A percentile compares a stretch with the other conserved stretches of the same genome.
These are phyloP conservation scores for Pythium sukuiense DNA, from an alignment of 352 stramenopile species.

Conservation along the genomic window DNA sequence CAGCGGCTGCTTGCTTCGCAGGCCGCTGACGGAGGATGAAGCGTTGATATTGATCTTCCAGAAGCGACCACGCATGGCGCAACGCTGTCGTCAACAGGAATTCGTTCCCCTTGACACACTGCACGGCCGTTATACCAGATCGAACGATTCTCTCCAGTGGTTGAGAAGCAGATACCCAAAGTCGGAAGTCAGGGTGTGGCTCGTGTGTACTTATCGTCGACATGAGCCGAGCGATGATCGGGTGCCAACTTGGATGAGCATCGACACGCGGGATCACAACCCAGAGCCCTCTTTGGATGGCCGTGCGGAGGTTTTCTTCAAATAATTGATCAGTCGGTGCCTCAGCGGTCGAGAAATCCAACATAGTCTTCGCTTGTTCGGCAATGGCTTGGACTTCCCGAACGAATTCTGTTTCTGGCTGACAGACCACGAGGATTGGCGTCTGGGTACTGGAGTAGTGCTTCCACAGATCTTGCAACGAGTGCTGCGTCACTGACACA, in stretches of 20 bases:
- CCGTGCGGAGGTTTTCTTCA: conserved; percentile 31
- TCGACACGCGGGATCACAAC: conserved; percentile 49
- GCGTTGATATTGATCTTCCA: conserved; percentile 27
- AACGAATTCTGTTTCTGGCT: conserved; percentile 38
- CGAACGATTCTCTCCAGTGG: conserved; percentile 3
- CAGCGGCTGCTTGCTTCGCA: neutral
- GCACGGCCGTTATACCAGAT: neutral
- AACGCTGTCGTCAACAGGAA: neutral
- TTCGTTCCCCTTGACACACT: conserved; percentile 4
- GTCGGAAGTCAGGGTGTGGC: conserved; percentile 56
- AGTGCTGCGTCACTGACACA: neutral
- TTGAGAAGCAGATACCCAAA: conserved; percentile 46
- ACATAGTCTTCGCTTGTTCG: conserved; percentile 30
- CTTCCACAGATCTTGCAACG: conserved; percentile 33
- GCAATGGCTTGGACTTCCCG: conserved; percentile 36
- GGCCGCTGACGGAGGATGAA: conserved; percentile 8
- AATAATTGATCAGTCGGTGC: conserved; percentile 28
- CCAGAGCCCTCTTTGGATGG: conserved; percentile 59
- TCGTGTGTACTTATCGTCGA: conserved; percentile 30
- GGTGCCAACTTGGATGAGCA: conserved; percentile 17
- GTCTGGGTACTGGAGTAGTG: conserved; percentile 36
- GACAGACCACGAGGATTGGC: conserved; percentile 36
- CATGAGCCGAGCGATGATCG: conserved; percentile 34
- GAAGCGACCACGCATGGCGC: neutral
- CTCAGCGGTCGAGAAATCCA: conserved; percentile 30